phyloP scores from a whole-genome alignment of 2,329 filamentous ascomycete genomes.

The Plectosphaerella plurivora region DNA sequence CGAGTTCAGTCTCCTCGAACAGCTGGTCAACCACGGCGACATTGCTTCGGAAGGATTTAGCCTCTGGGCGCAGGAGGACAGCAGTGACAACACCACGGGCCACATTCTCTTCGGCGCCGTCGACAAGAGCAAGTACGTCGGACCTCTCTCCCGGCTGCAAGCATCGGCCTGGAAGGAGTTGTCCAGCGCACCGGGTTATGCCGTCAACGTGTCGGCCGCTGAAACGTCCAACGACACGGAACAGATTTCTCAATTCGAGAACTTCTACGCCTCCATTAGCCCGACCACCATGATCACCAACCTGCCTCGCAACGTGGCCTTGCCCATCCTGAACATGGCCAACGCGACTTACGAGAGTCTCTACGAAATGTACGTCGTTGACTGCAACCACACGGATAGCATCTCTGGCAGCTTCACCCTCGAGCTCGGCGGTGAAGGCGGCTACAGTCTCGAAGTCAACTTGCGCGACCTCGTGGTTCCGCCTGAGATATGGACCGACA shows the following conservation, averaged over 20 bases:
- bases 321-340: constrained; percentile 18
- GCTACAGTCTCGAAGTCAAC: constrained; percentile 18
- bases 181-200: neutral
- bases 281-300: neutral
- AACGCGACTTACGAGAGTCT: constrained; percentile 17
- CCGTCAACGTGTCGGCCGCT: neutral
- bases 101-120: constrained; percentile 7
- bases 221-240: neutral
- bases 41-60: constrained; percentile 65
- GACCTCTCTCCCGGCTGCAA: constrained; percentile 15
- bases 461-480: constrained; percentile 23
- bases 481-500: neutral
- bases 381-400: constrained; percentile 17
- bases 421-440: constrained; percentile 18
- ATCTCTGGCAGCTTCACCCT: constrained; percentile 17
- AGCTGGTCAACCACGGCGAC: constrained; percentile 39
- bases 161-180: neutral
- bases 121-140: constrained; percentile 9
- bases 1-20: constrained; percentile 47
- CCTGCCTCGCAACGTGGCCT: constrained; percentile 16
- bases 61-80: constrained; percentile 46
- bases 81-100: neutral
- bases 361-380: constrained; percentile 11
- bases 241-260: neutral
- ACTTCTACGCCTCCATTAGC: neutral